Conservation (phyloP, 768 basidiomycete genomes). For the Serendipita vermifera region DNA sequence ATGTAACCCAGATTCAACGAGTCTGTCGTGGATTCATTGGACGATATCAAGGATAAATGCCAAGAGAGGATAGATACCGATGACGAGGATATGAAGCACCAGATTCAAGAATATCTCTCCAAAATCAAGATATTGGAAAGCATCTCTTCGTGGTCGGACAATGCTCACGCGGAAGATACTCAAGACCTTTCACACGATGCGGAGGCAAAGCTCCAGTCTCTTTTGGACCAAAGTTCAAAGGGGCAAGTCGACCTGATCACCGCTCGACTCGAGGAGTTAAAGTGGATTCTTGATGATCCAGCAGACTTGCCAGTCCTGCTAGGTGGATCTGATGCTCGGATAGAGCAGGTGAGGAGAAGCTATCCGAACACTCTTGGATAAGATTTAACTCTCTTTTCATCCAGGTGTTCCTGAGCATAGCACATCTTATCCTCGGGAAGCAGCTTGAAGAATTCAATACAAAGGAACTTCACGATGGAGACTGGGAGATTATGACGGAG, state of each 20-base stretch:
- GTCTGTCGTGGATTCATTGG: neutral
- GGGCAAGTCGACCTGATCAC: neutral
- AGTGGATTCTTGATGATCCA: neutral
- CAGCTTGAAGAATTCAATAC: neutral
- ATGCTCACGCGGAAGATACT: neutral
- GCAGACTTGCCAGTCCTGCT: conserved; percentile 5
- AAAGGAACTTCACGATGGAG: neutral
- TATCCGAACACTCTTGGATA: neutral
- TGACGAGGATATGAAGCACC: neutral
- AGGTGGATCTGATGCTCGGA: neutral
- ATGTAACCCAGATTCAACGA: neutral
- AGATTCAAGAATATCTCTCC: neutral
- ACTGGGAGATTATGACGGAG: neutral
- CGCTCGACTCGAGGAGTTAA: neutral
- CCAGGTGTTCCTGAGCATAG: neutral
- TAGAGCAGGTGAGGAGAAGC: neutral
- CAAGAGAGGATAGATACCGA: neutral
- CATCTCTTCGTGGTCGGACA: neutral
- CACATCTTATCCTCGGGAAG: neutral
- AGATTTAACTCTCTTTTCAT: too few relatives aligned
- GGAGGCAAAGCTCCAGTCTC: neutral
- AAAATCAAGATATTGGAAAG: neutral
- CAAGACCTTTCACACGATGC: neutral
- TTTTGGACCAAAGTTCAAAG: neutral
- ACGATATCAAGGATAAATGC: neutral